Conservation (phyloP, 257 asterid species). For the Nicotiana undulata region DNA sequence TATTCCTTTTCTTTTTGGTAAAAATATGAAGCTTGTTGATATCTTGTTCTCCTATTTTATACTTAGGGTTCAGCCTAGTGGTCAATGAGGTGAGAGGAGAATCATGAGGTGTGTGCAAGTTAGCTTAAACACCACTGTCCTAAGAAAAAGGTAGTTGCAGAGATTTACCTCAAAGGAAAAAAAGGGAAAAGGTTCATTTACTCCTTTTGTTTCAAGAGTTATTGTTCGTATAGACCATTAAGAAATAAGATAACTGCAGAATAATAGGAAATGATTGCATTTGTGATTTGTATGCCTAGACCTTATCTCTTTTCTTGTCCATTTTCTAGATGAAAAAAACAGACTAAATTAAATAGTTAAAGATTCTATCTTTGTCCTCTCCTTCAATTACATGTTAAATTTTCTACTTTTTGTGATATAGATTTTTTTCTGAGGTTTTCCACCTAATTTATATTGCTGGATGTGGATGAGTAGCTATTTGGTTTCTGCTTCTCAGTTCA, state of each 20-base stretch:
- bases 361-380: not conserved
- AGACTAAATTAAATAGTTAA: not conserved
- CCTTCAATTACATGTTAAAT: not conserved
- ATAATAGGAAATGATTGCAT: not conserved
- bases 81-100: no score
- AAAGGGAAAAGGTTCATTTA: not conserved
- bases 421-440: not conserved
- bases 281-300: not conserved
- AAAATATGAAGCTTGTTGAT: not conserved
- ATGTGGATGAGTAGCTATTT: not conserved
- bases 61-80: not conserved
- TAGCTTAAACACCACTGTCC: no score
- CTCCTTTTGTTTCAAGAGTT: not conserved
- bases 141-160: not conserved
- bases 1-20: not conserved
- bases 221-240: not conserved
- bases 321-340: not conserved
- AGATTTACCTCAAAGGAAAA: not conserved
- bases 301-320: not conserved
- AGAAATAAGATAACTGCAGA: not conserved
- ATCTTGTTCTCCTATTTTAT: not conserved
- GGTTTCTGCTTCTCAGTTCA: not conserved
- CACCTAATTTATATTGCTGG: not conserved
- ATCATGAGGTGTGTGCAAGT: no score
- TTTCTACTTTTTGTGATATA: not conserved